These are phyloP conservation scores for Termitomyces sp. DNA, from an alignment of 768 basidiomycete species.

Conservation along the genomic window DNA sequence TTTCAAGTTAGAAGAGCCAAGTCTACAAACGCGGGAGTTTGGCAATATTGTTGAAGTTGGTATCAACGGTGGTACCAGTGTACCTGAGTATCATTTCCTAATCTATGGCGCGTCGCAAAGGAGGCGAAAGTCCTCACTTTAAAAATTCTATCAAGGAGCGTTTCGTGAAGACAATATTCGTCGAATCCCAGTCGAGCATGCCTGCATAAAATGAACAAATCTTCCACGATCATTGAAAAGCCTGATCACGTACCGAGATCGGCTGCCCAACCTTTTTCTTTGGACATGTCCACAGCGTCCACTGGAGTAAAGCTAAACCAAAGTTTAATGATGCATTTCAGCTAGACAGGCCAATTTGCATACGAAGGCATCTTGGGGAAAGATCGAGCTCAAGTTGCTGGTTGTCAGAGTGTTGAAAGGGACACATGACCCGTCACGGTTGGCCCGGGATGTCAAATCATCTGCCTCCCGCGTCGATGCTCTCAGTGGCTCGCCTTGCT, in stretches of 20 bases:
- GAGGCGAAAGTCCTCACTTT: constrained; percentile 38
- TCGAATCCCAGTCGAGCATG: constrained; percentile 77
- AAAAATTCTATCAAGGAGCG: constrained; percentile 72
- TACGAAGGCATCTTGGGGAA: constrained; percentile 35
- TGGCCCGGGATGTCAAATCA: not conserved
- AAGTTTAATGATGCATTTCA: not conserved
- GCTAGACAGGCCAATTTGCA: constrained; percentile 10
- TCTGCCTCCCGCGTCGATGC: constrained; percentile 1
- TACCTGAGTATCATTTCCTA: constrained; percentile 37
- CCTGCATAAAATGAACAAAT: constrained; percentile 33
- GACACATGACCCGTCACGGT: constrained; percentile 10
- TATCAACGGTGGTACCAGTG: constrained; percentile 69
- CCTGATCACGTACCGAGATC: constrained; percentile 44
- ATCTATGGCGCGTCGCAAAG: not conserved
- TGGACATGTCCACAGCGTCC: constrained; percentile 49
- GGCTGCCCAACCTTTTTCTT: constrained; percentile 69
- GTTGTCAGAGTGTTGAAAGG: constrained; percentile 1
- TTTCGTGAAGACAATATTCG: constrained; percentile 76
- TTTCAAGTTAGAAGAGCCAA: not conserved
- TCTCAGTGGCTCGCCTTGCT: constrained; percentile 2
- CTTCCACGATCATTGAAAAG: not conserved
- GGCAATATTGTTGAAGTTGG: constrained; percentile 66
- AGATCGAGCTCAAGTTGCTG: not conserved
- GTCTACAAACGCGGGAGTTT: constrained; percentile 63
- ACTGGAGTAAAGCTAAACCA: constrained; percentile 53